Percentiles rank a stretch among this genome's conserved stretches.
Evolutionary conservation across 768 basidiomycete genomes (phyloP).

Genomic region (Trametes villosa): DNA sequence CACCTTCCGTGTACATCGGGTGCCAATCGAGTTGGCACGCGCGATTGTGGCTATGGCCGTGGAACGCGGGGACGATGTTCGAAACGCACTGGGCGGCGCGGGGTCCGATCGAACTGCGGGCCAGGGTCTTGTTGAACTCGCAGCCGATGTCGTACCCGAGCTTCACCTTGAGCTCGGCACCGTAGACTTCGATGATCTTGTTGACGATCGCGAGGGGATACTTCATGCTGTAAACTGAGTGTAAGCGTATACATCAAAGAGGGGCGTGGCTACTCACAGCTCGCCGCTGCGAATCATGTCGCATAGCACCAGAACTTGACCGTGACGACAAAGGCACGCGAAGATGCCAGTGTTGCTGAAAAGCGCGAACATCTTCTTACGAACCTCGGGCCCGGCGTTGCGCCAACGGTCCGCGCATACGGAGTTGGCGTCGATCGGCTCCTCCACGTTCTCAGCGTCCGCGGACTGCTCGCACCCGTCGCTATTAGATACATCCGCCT

Average conservation of each 20-base stretch:
- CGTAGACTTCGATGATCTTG: slow-evolving; percentile 22
- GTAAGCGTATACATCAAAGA: background rate
- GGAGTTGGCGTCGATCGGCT: background rate
- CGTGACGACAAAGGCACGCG: slow-evolving; percentile 26
- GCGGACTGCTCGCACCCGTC: background rate
- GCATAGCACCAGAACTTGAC: slow-evolving; percentile 20
- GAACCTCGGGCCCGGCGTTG: slow-evolving; percentile 14
- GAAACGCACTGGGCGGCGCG: too few species aligned
- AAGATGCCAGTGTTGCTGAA: slow-evolving; percentile 30
- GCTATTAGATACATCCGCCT: background rate
- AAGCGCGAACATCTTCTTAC: slow-evolving; percentile 27
- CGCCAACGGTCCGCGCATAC: slow-evolving; percentile 23
- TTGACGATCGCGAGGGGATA: slow-evolving; percentile 29
- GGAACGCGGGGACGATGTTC: slow-evolving; percentile 32
- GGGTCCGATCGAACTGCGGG: slow-evolving; percentile 22
- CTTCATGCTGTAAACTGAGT: slow-evolving; percentile 20
- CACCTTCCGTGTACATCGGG: slow-evolving; percentile 31
- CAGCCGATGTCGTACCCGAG: slow-evolving; percentile 36
- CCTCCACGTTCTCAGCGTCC: background rate
- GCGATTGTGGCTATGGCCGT: slow-evolving; percentile 36
- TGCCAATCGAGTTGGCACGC: slow-evolving; percentile 35
- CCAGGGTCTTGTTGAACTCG: slow-evolving; percentile 22
- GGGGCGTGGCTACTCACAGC: slow-evolving; percentile 31
- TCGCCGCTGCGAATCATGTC: slow-evolving; percentile 35
- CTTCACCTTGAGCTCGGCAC: background rate